Evolutionary conservation across 1,284 basidiomycete genomes (phyloP), one percentile per base, ranked within the genome.

Genomic region (Cyathus olla): DNA sequence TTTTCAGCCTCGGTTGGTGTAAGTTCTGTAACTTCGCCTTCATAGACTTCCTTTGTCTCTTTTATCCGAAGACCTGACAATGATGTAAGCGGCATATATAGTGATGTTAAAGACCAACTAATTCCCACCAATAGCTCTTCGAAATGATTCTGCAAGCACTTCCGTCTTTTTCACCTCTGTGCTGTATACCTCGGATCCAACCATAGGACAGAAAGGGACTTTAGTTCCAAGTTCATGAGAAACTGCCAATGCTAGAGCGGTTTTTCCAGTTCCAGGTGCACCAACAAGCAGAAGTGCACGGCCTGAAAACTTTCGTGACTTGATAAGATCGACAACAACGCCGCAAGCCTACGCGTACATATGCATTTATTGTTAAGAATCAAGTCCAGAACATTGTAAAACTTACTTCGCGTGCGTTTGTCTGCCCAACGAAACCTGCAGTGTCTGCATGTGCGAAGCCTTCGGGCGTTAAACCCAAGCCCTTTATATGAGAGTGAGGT

Each of bases 131-230:
- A 99, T 99, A 11, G 98, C 97, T 67, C 97, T 84, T 60, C 97
- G 86, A 80, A 99, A 99, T 55, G 92, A 91, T 78, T 98, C 97
- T 61, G 96, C 95, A n/a, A 99, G 83, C 2, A 99, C 97, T 76
- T 99, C 97, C 0, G 97, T 99, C 87, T 99, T 99, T 84, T 99
- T 99, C 59, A 99, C 96, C 79, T 99, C 97, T 10, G 95, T 91
- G 56, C 93, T 95, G 78, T 98, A 99, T 63, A 99, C 97, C 78
- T 99, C 97, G 6, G 92, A 95, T 1, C 97, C 98, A 26, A 99
- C 97, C 94, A 99, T 98, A 1, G 96, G 96, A 75, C 97, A 99
- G 79, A 99, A 99, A 0, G 97, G 97, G 1, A 99, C 97, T 74
- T 98, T 98, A 50, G 88, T 83, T 2, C 97, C 97, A 0, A 99